Conservation (phyloP, 148 eudicot genomes). For the Beta vulgaris region DNA sequence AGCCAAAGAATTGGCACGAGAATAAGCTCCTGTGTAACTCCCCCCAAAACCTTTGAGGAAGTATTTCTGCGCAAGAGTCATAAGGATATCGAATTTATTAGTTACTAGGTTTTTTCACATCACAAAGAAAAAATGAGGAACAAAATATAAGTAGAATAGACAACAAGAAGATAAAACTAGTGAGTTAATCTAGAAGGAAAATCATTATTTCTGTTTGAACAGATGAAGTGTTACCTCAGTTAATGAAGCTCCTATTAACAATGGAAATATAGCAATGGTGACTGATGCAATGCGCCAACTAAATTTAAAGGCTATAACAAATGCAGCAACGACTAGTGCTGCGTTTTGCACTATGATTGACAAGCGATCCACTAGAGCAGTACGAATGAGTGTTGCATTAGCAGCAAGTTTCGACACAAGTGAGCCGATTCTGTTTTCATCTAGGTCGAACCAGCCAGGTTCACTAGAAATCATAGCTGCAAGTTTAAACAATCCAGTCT, state of each 20-base stretch:
- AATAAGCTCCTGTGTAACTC: constrained; percentile 43
- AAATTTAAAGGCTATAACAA: constrained; percentile 49
- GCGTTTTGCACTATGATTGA: constrained; percentile 59
- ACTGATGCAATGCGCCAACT: constrained; percentile 67
- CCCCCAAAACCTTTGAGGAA: constrained; percentile 73
- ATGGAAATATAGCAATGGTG: constrained; percentile 49
- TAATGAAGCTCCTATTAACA: constrained; percentile 53
- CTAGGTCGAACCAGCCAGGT: constrained; percentile 64
- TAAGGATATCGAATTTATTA: too few relatives aligned
- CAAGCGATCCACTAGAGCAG: constrained; percentile 61
- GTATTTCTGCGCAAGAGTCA: constrained; percentile 40
- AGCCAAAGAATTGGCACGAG: constrained; percentile 50
- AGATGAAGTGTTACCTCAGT: constrained; percentile 53
- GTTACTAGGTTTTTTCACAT: too few relatives aligned
- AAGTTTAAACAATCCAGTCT: background rate
- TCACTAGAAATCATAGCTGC: constrained; percentile 61
- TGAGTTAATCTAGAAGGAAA: too few relatives aligned
- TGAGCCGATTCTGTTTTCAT: constrained; percentile 54
- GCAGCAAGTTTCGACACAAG: constrained; percentile 59
- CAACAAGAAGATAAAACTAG: background rate
- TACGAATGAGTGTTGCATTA: constrained; percentile 62
- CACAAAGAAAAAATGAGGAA: background rate
- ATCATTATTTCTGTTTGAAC: too few relatives aligned
- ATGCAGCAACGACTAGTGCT: constrained; percentile 52
- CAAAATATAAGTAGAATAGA: background rate